A percentile compares a stretch with the other conserved stretches of the same genome.
These are phyloP conservation scores for Ananas comosus DNA, from an alignment of 176 grass and related monocot genomes.

Conservation along the genomic window DNA sequence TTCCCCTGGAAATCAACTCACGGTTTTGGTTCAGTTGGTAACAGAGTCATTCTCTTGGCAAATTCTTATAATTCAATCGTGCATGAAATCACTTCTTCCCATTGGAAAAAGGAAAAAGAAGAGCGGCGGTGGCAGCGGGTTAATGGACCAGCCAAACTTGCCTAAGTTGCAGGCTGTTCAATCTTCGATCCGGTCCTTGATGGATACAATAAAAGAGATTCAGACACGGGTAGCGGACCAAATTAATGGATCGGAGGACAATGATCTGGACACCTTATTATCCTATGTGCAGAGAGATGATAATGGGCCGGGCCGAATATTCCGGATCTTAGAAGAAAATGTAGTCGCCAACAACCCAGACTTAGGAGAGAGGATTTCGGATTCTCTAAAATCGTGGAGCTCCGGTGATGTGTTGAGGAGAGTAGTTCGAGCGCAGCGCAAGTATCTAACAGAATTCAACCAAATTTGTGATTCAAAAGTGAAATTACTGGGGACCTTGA, in stretches of 20 bases:
- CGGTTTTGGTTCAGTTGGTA: slow-evolving; percentile 59
- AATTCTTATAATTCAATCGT: slow-evolving; percentile 67
- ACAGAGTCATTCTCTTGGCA: slow-evolving; percentile 85
- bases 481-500: slow-evolving; percentile 37
- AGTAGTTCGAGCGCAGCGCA: slow-evolving; percentile 38
- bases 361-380: slow-evolving; percentile 46
- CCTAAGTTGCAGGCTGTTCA: slow-evolving; percentile 49
- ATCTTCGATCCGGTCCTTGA: slow-evolving; percentile 52
- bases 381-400: slow-evolving; percentile 54
- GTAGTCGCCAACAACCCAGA: slow-evolving; percentile 26
- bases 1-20: slow-evolving; percentile 56
- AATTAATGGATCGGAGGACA: slow-evolving; percentile 39
- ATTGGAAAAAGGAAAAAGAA: slow-evolving; percentile 94
- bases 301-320: slow-evolving; percentile 37
- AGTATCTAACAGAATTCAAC: slow-evolving; percentile 36
- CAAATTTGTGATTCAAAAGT: slow-evolving; percentile 48
- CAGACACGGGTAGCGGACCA: slow-evolving; percentile 59
- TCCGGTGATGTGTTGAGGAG: slow-evolving; percentile 38
- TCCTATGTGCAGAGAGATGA: slow-evolving; percentile 42
- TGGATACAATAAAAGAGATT: slow-evolving; percentile 30
- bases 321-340: slow-evolving; percentile 45
- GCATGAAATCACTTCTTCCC: slow-evolving; percentile 45
- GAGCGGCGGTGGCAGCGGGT: slow-evolving; percentile 13
- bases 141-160: slow-evolving; percentile 33
- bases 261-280: slow-evolving; percentile 50